Evolutionary conservation across 139 green algal species (phyloP), one percentile per base, ranked within the genome.

Genomic region (Tetraselmis chui): DNA sequence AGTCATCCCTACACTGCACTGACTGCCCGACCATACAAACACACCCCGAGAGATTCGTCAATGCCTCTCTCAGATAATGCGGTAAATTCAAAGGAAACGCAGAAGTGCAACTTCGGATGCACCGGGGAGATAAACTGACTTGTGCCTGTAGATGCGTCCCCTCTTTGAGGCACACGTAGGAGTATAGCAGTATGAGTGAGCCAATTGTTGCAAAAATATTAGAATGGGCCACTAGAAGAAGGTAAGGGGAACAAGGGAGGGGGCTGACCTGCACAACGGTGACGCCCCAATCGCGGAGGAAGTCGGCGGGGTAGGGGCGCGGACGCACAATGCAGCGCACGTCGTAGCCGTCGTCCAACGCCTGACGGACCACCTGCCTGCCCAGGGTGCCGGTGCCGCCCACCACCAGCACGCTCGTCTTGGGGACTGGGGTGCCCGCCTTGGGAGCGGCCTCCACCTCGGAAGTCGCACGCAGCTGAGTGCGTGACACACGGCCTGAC

Each of bases 341-440:
- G 32, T 99, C 96, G 86, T 99, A 99, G 45, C 97, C 97, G 86
- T 98, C 97, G 79, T 99, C 97, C 75, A 99, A 88, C 0, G 95
- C 95, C 28, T 91, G 89, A 29, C 97, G 91, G 67, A 99, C 97
- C 1, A 99, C 89, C 84, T 99, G 97, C 23, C 97, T 87, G 31
- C 97, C 97, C 28, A 99, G 89, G 0, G 97, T 99, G 32, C 97
- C 97, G 23, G 97, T 99, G 32, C 83, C 97, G 0, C 97, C 97
- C 5, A 99, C 90, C 1, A 99, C 97, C 80, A 99, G 89, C 25
- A 99, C 92, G 58, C 88, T 88, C 77, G 91, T 97, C 31, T 93
- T 95, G 32, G 90, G 85, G 75, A 97, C 94, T 1, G 93, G 89
- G n/a, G 93, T 96, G 26, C 93, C 93, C 23, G 31, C 78, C 78